phyloP scores from a whole-genome alignment of 768 basidiomycete species.

The Tephrocybe sp. region DNA sequence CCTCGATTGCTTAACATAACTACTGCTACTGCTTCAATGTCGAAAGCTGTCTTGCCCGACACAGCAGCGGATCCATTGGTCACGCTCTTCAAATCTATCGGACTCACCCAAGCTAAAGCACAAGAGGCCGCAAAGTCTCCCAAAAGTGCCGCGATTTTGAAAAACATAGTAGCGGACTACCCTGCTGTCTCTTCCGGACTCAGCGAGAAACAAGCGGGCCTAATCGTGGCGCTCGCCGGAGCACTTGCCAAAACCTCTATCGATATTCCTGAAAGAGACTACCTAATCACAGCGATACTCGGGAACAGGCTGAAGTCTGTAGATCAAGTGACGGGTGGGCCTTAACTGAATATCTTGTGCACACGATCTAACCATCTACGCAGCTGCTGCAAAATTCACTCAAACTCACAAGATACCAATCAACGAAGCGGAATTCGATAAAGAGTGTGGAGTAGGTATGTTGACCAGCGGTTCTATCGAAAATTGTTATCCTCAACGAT shows the following conservation, averaged over 20 bases:
- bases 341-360: constrained; percentile 2
- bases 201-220: constrained; percentile 74
- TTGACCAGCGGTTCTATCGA: too few species aligned
- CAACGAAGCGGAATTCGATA: constrained; percentile 68
- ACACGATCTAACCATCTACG: neutral
- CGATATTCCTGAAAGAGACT: constrained; percentile 52
- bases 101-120: constrained; percentile 73
- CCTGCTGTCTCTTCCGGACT: constrained; percentile 43
- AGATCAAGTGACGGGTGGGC: constrained; percentile 85
- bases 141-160: constrained; percentile 70
- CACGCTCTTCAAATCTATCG: constrained; percentile 70
- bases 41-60: constrained; percentile 26
- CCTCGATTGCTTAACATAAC: neutral
- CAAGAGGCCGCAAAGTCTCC: constrained; percentile 78
- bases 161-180: constrained; percentile 62
- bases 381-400: constrained; percentile 77
- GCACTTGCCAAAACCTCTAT: constrained; percentile 56
- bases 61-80: constrained; percentile 30
- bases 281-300: constrained; percentile 66
- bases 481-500: constrained; percentile 3
- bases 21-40: constrained; percentile 20
- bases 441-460: constrained; percentile 86
- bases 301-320: constrained; percentile 69
- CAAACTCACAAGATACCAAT: constrained; percentile 60
- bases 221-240: constrained; percentile 66